phyloP scores from a whole-genome alignment of 176 grass and related monocot genomes.

The Zea luxurians region DNA sequence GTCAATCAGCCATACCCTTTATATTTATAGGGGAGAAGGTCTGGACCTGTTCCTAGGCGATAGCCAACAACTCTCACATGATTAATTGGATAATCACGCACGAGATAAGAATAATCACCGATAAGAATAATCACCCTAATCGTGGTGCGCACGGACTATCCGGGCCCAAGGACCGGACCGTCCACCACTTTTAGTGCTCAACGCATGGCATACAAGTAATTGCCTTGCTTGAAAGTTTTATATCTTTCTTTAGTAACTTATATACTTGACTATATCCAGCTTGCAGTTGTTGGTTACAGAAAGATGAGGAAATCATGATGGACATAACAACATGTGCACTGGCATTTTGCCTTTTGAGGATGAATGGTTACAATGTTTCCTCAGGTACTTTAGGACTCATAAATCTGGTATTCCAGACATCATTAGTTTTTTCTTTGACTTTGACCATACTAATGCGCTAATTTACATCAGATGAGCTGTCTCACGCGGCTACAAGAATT shows the following conservation, averaged over 20 bases:
- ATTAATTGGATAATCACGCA: too few species aligned
- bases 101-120: too few species aligned
- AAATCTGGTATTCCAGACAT: not conserved
- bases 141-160: too few species aligned
- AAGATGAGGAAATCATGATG: conserved; percentile 58
- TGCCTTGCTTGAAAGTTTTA: not conserved
- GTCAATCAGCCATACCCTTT: too few species aligned
- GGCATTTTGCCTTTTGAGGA: conserved; percentile 70
- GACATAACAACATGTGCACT: conserved; percentile 63
- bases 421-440: not conserved
- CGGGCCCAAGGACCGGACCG: too few species aligned
- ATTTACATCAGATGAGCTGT: conserved; percentile 54
- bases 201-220: conserved; percentile 58
- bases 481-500: conserved; percentile 39
- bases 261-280: conserved; percentile 15
- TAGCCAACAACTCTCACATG: too few species aligned
- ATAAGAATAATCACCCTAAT: too few species aligned
- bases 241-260: not conserved
- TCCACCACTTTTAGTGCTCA: too few species aligned
- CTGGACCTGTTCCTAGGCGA: too few species aligned
- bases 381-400: conserved; percentile 45
- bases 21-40: too few species aligned
- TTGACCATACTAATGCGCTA: not conserved
- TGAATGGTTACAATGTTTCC: conserved; percentile 72
- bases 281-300: conserved; percentile 77